Percentiles rank a stretch among this genome's conserved stretches.
Conservation (phyloP, 306 rosid genomes). For the Vigna radiata region DNA sequence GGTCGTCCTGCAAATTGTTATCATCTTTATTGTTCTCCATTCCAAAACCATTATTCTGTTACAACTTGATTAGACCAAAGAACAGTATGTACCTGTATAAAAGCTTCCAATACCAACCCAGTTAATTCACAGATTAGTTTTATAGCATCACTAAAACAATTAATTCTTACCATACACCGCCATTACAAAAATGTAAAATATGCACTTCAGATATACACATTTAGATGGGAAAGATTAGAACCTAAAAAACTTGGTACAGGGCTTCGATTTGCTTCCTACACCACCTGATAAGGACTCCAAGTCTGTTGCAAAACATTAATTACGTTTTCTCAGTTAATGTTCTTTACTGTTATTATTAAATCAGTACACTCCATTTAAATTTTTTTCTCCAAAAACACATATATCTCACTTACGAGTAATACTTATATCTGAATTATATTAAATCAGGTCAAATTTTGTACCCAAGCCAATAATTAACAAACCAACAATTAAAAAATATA, state of each 20-base stretch:
- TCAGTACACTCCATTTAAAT: constrained; percentile 45
- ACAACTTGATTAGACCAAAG: constrained; percentile 55
- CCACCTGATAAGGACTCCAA: constrained; percentile 87
- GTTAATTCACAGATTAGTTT: constrained; percentile 57
- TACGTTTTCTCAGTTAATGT: constrained; percentile 69
- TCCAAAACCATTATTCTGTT: constrained; percentile 47
- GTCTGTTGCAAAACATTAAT: constrained; percentile 95
- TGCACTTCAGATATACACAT: constrained; percentile 50
- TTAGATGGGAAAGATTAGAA: constrained; percentile 85
- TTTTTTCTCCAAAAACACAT: neutral
- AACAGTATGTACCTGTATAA: constrained; percentile 63
- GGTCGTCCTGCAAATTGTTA: constrained; percentile 44
- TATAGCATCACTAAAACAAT: constrained; percentile 43
- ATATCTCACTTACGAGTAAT: neutral
- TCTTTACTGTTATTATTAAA: constrained; percentile 63
- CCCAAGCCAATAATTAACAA: neutral
- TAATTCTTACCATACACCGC: constrained; percentile 44
- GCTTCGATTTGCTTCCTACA: constrained; percentile 99
- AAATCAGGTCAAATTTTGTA: neutral
- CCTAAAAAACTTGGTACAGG: constrained; percentile 99
- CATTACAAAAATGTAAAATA: constrained; percentile 35
- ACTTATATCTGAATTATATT: neutral
- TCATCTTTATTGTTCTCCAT: constrained; percentile 49
- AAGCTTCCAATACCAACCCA: constrained; percentile 53
- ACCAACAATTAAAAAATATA: neutral